Evolutionary conservation across 164 flowering plant species (phyloP).

Genomic region (Liriodendron chinense): DNA sequence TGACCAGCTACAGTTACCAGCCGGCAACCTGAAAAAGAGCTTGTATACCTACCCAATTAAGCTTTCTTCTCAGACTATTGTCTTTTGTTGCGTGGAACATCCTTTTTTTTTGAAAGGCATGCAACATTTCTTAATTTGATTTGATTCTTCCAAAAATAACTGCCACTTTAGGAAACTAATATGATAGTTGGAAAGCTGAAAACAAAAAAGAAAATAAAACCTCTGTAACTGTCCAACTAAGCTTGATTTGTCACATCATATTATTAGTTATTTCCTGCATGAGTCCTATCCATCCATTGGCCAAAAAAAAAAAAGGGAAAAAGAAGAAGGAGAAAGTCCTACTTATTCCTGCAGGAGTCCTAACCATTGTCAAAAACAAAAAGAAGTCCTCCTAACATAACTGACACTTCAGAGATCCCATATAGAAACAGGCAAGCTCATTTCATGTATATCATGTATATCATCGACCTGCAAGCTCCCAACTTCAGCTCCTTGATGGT

Average conservation of each 20-base stretch:
- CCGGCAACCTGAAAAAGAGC: too few relatives aligned
- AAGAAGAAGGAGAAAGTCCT: neutral
- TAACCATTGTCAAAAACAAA: neutral
- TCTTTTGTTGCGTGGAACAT: neutral
- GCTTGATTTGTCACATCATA: too few relatives aligned
- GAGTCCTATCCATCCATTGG: too few relatives aligned
- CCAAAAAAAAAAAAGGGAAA: neutral
- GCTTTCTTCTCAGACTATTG: neutral
- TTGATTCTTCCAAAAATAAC: too few relatives aligned
- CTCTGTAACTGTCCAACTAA: too few relatives aligned
- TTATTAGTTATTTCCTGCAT: too few relatives aligned
- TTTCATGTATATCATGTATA: conserved; percentile 41
- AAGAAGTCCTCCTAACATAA: neutral
- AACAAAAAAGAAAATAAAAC: too few relatives aligned
- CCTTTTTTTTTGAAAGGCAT: too few relatives aligned
- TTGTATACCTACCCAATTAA: neutral
- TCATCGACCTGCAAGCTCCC: conserved; percentile 36
- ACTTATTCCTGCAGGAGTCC: neutral
- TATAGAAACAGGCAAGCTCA: conserved; percentile 38
- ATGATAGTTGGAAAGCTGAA: too few relatives aligned
- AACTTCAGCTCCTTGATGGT: conserved; percentile 27
- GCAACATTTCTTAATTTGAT: too few relatives aligned
- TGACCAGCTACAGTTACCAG: too few relatives aligned
- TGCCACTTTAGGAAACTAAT: too few relatives aligned
- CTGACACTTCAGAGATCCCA: conserved; percentile 14